phyloP scores from a whole-genome alignment of 1,284 basidiomycete species.

The Boletellus dicymbophilus region DNA sequence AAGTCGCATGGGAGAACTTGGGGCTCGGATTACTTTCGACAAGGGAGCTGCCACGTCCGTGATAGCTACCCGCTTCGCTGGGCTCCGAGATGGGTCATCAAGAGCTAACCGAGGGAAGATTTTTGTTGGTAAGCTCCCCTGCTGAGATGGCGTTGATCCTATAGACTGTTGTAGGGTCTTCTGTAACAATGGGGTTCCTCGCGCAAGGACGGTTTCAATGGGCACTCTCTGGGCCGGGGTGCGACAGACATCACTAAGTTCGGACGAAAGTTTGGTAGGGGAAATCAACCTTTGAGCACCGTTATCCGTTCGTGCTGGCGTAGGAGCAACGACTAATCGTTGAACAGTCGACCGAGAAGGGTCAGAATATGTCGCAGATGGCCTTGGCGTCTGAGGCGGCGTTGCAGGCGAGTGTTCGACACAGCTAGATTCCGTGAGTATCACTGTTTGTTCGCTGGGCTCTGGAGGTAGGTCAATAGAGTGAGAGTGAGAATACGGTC shows the following conservation, averaged over 20 bases:
- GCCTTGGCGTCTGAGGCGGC: slow-evolving; percentile 13
- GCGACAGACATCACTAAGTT: slow-evolving; percentile 39
- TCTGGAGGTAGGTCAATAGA: slow-evolving; percentile 36
- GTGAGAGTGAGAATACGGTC: slow-evolving; percentile 35
- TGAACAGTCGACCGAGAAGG: slow-evolving; percentile 20
- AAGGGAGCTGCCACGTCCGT: slow-evolving; percentile 32
- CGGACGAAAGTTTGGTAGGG: slow-evolving; percentile 38
- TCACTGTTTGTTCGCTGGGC: slow-evolving; percentile 4
- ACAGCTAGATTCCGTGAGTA: not conserved
- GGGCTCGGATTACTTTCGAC: slow-evolving; percentile 21
- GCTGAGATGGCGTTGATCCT: slow-evolving; percentile 7
- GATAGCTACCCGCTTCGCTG: slow-evolving; percentile 56
- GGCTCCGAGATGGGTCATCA: slow-evolving; percentile 46
- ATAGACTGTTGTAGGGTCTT: slow-evolving; percentile 37
- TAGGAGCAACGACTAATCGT: slow-evolving; percentile 19
- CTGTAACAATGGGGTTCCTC: slow-evolving; percentile 50
- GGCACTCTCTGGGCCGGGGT: slow-evolving; percentile 66
- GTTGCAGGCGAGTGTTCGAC: slow-evolving; percentile 9
- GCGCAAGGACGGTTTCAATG: slow-evolving; percentile 48
- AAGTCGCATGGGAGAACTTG: slow-evolving; percentile 22
- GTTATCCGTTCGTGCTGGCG: slow-evolving; percentile 21
- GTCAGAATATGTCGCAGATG: slow-evolving; percentile 8
- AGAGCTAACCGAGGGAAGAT: slow-evolving; percentile 38
- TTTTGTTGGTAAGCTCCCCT: slow-evolving; percentile 10
- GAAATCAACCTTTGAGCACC: slow-evolving; percentile 21